A percentile compares a stretch with the other conserved stretches of the same genome.
Conservation (phyloP, 768 basidiomycete genomes). For the Polyporus arcularius region DNA sequence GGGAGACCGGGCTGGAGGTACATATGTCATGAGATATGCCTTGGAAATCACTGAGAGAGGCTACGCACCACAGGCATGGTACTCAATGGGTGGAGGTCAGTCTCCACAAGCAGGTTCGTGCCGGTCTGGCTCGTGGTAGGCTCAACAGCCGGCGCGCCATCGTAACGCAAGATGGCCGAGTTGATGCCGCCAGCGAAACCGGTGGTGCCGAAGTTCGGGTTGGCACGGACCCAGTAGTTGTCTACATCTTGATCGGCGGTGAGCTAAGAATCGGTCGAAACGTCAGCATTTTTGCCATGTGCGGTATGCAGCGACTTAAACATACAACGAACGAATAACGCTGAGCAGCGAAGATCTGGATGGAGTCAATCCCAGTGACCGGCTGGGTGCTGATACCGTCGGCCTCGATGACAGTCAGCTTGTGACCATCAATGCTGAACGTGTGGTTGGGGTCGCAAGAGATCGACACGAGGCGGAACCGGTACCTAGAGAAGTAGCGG, state of each 20-base stretch:
- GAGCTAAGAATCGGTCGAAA: constrained; percentile 8
- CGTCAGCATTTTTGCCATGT: neutral
- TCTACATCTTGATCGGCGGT: constrained; percentile 42
- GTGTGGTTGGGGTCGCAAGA: constrained; percentile 38
- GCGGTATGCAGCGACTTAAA: neutral
- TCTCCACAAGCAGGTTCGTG: constrained; percentile 39
- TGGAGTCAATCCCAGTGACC: constrained; percentile 36
- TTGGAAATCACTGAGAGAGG: too few species aligned
- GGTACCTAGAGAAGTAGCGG: constrained; percentile 18
- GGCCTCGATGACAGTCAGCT: constrained; percentile 50
- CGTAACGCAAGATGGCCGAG: constrained; percentile 54
- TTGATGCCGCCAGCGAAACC: constrained; percentile 42
- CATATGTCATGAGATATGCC: neutral
- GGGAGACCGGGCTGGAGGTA: constrained; percentile 22
- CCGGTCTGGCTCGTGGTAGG: constrained; percentile 36
- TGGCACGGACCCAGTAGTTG: constrained; percentile 62
- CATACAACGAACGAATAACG: constrained; percentile 49
- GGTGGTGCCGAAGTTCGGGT: constrained; percentile 30
- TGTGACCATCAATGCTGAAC: constrained; percentile 49
- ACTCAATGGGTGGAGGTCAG: constrained; percentile 38
- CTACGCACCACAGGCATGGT: constrained; percentile 17
- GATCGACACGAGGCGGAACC: constrained; percentile 23
- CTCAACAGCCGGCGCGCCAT: constrained; percentile 42
- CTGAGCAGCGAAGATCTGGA: constrained; percentile 51
- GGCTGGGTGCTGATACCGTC: constrained; percentile 48